These are phyloP conservation scores for Juglanconis sp. DNA, from an alignment of 2,329 filamentous ascomycete genomes.

Conservation along the genomic window DNA sequence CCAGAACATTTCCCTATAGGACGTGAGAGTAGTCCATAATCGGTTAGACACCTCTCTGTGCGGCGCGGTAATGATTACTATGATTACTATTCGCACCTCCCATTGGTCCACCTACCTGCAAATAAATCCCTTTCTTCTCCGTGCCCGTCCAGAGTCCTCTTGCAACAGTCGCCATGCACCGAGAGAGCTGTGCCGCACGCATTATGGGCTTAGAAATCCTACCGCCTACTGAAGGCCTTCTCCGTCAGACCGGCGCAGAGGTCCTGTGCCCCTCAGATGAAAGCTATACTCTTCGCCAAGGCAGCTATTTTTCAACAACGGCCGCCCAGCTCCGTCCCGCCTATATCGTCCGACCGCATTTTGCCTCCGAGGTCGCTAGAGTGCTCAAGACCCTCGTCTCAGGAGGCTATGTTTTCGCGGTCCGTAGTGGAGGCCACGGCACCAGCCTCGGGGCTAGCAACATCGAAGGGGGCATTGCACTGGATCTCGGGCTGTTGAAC, in stretches of 20 bases:
- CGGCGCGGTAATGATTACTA: background rate
- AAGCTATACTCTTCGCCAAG: background rate
- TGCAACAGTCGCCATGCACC: too few species aligned
- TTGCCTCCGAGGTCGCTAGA: background rate
- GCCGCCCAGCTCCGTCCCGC: background rate
- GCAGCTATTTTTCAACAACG: background rate
- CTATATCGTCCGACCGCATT: background rate
- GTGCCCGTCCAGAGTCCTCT: background rate
- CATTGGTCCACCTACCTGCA: background rate
- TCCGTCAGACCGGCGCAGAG: background rate
- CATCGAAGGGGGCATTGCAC: background rate
- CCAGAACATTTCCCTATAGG: too few species aligned
- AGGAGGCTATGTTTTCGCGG: background rate
- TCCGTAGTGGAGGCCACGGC: background rate
- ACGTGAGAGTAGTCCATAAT: too few species aligned
- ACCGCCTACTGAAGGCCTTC: background rate
- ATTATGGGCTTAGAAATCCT: background rate
- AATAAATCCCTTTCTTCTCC: background rate
- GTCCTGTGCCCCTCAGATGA: background rate
- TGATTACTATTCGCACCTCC: background rate
- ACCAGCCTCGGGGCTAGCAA: background rate
- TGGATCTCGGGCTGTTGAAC: background rate
- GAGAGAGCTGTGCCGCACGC: too few species aligned
- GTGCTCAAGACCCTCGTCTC: background rate
- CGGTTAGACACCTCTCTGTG: too few species aligned